Conservation (phyloP, 306 rosid species). For the Rosa lucieae region DNA sequence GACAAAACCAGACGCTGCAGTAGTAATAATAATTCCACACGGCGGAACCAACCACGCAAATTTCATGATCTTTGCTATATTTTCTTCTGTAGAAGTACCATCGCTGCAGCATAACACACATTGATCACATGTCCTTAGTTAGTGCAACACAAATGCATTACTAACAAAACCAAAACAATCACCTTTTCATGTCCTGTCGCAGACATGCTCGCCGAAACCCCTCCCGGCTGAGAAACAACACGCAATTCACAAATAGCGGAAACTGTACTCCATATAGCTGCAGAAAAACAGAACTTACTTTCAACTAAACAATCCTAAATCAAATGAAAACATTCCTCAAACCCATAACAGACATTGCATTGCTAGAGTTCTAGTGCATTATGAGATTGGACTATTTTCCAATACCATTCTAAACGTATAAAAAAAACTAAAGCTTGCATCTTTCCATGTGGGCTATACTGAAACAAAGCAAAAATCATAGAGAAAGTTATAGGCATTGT, state of each 20-base stretch:
- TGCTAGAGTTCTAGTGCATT: background rate
- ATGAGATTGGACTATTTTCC: background rate
- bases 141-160: background rate
- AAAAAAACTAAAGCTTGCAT: background rate
- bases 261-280: conserved; percentile 93
- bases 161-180: conserved; percentile 3
- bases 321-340: background rate
- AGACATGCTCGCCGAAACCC: conserved; percentile 94
- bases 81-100: conserved; percentile 60
- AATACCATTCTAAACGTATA: background rate
- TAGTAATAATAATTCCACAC: conserved; percentile 66
- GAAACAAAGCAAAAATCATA: background rate
- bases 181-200: conserved; percentile 77
- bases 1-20: conserved; percentile 58
- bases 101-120: conserved; percentile 46
- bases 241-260: conserved; percentile 83
- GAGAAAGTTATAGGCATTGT: background rate
- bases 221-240: conserved; percentile 94
- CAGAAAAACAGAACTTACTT: conserved; percentile 10
- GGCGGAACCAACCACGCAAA: conserved; percentile 88
- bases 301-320: background rate
- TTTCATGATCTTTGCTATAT: conserved; percentile 70
- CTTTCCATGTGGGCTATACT: background rate
- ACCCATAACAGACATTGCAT: background rate
- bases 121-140: conserved; percentile 7